phyloP scores from a whole-genome alignment of 768 basidiomycete species.

The Suillus brevipes region DNA sequence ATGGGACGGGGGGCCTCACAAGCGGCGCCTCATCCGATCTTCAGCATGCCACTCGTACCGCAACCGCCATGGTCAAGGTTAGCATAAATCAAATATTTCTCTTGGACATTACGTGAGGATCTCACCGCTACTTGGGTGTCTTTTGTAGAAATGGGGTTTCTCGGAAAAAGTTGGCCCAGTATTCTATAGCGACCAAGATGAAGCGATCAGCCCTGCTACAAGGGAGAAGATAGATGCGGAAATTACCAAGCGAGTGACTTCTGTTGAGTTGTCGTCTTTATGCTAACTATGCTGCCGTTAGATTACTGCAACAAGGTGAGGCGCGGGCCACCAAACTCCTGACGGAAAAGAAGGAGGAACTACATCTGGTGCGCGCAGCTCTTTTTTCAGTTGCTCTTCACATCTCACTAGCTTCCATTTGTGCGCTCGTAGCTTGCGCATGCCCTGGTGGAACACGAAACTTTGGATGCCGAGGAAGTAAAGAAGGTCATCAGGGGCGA shows the following conservation, averaged over 20 bases:
- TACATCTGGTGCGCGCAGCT: constrained; percentile 60
- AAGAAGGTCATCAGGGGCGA: constrained; percentile 83
- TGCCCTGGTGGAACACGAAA: constrained; percentile 95
- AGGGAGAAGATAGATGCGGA: constrained; percentile 88
- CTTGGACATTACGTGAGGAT: constrained; percentile 8
- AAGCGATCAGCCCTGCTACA: constrained; percentile 69
- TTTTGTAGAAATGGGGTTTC: constrained; percentile 69
- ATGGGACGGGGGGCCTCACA: constrained; percentile 84
- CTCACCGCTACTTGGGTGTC: constrained; percentile 4
- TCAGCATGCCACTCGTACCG: constrained; percentile 72
- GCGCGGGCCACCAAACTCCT: constrained; percentile 63
- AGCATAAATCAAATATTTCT: constrained; percentile 21
- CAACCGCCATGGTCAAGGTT: constrained; percentile 88
- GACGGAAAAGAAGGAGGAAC: constrained; percentile 65
- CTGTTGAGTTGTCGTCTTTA: background rate
- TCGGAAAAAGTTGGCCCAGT: constrained; percentile 81
- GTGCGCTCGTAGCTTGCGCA: constrained; percentile 65
- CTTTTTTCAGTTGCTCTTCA: background rate
- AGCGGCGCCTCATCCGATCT: constrained; percentile 94
- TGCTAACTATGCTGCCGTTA: constrained; percentile 19
- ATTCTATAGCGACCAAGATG: constrained; percentile 72
- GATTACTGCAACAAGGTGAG: constrained; percentile 71
- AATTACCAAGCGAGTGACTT: constrained; percentile 64
- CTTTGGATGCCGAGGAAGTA: constrained; percentile 85
- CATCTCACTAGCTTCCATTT: constrained; percentile 4